Evolutionary conservation across 1,284 basidiomycete species (phyloP), one percentile per base, ranked within the genome.

Genomic region (Pisolithus thermaeus): DNA sequence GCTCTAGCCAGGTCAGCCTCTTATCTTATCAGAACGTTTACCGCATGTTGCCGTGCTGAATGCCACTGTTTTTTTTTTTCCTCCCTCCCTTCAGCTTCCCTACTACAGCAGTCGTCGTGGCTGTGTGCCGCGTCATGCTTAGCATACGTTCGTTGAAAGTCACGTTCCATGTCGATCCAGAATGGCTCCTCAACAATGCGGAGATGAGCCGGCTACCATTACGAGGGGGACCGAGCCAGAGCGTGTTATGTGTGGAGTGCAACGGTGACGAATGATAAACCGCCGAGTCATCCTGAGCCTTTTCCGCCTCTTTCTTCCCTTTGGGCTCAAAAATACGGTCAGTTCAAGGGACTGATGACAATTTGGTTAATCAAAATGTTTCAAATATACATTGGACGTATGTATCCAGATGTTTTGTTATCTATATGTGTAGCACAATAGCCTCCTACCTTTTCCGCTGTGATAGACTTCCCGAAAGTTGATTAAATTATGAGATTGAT

Each of bases 151-250:
- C 54, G 18, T 35, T 54, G 20, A 49, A 53, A 1, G 43, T 23
- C 23, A 54, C 53, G 22, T 50, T 55, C 30, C 54, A 55, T 30
- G 49, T 55, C 20, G 54, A 55, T 36, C 54, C 47, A 3, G 35
- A 43, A 9, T 55, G 52, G 52, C 45, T 55, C 7, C 46, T 55
- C 16, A 55, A 55, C 22, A 53, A 55, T 18, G 53, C 54, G 3
- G 54, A 56, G 36, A 55, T 55, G 47, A 55, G 46, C 32, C 54
- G 54, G 27, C 49, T 56, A 14, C 52, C 32, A 14, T 54, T 48
- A 48, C 45, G 32, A 20, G 43, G 18, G 35, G 54, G 54, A 30
- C 22, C 20, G 4, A 28, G 23, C 16, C 39, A 50, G 12, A 52
- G 25, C 23, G 54, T 54, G 41, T 50, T 55, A 27, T 43, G 28